These are phyloP conservation scores for Gigaspora rosea DNA, from an alignment of 192 early-diverging fungal genomes.

Conservation along the genomic window DNA sequence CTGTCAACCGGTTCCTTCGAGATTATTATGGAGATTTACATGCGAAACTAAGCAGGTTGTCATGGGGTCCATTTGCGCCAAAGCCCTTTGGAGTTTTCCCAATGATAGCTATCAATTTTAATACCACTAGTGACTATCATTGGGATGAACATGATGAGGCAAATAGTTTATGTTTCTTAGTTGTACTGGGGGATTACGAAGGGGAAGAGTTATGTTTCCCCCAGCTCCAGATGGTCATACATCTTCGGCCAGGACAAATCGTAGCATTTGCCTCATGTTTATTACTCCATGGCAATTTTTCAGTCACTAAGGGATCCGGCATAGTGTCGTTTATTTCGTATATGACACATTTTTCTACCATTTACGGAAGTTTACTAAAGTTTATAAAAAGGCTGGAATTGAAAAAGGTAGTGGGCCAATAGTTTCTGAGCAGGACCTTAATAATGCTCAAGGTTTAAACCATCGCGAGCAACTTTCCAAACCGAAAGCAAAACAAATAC, in stretches of 20 bases:
- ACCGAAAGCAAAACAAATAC: conserved; percentile 11
- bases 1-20: neutral
- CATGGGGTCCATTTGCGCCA: neutral
- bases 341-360: conserved; percentile 1
- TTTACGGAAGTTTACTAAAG: neutral
- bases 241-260: neutral
- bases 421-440: conserved; percentile 7
- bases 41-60: conserved; percentile 1
- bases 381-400: neutral
- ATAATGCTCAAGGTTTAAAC: conserved; percentile 9
- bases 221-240: neutral
- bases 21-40: conserved; percentile 8
- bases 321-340: conserved; percentile 5
- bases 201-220: neutral
- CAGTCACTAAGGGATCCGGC: neutral
- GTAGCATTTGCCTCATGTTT: neutral
- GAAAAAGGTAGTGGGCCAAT: neutral
- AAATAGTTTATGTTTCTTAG: neutral
- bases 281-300: neutral
- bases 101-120: conserved; percentile 19
- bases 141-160: neutral
- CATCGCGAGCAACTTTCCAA: neutral
- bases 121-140: conserved; percentile 13
- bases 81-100: conserved; percentile 2
- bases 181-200: neutral